Base-by-base conservation (phyloP, 2,329 filamentous ascomycete species). In the Sporothrix globosa region DNA sequence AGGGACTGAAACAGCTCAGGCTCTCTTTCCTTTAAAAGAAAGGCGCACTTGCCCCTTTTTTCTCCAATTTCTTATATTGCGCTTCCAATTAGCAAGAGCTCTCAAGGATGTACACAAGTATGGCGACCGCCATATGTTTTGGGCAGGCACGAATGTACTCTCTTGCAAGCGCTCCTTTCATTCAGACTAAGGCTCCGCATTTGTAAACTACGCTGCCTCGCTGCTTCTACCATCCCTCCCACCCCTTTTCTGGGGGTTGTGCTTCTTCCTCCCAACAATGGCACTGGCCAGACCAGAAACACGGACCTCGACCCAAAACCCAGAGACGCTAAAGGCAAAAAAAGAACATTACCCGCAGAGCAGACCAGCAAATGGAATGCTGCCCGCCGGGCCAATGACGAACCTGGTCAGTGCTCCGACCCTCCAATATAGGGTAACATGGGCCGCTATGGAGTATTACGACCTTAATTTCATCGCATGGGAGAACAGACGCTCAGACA, bases 371-470 rank as follows among this genome's bases (percentile, higher is more conserved):
- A 44, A 53, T 19, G 50, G 65, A 53, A 46, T 34, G 24, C n/a
- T 19, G 63, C 46, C 50, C n/a, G 21, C 66, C 27, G 65, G 66
- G 30, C 66, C 34, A 68, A 58, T 58, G 66, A 68, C 52, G 66
- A 68, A 68, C 66, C 52, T 68, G 66, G 66, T 68, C 66, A 68
- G 66, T 68, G 53, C 66, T 68, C 52, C 66, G 66, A 19, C 50
- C n/a, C 50, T 56, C 48, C 39, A 39, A 63, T 39, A 63, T 0
- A 63, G 58, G 34, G 58, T 63, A 21, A 63, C 58, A 63, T 63
- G 58, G 58, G n/a, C 39, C 21, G 27, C 10, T 61, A 46, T 46
- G 41, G 41, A 46, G 11, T 14, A 46, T 14, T 46, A 46, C 41
- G 11, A 17, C 56, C 13, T 4, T 61, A 44, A 44, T 46, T 61